Evolutionary conservation across 2,329 filamentous ascomycete species (phyloP), one percentile per base, ranked within the genome.

Genomic region (Diaporthe citriasiana): DNA sequence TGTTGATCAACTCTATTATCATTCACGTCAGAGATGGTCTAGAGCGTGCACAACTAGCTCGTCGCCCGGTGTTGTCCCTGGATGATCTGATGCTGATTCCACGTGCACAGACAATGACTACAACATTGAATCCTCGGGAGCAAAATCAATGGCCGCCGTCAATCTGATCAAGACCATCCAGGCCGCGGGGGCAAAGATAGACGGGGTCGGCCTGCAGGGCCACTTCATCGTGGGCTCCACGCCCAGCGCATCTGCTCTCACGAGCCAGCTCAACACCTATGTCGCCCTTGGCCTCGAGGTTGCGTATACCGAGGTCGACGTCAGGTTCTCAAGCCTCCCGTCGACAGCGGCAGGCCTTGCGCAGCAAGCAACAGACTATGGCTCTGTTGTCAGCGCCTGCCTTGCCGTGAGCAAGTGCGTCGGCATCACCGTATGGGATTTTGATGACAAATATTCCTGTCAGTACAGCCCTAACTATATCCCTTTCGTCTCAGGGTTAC

Each of bases 291-390:
- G 85, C 4, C 81, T 90, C 5, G 90, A 92, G 74, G 87, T 91
- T 3, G 89, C 89, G 2, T 86, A 90, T 78, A 92, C 90, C 1
- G 90, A 92, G 82, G 82, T 92, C 33, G 90, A 92, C 77, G 88
- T 92, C 76, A 84, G 90, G 33, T 86, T 79, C 76, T 73, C 73
- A 3, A 76, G 74, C 40, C 78, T 88, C 15, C 86, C 87, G 0
- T 80, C 83, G 8, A 83, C 81, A 9, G 77, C 80, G 1, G 78
- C 82, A 10, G 84, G 84, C 40, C 81, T 86, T 40, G 78, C 79
- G 9, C 84, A 85, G 74, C 89, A 91, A 81, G 85, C 84, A 0
- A 80, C 78, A 33, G 85, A 87, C 74, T 90, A 87, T 78, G 83
- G 78, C 50, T 79, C 79, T 66, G 82, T 84, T 15, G 80, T 81